Evolutionary conservation across 2,329 filamentous ascomycete species (phyloP).

Genomic region (Lasiodiplodia theobromae): DNA sequence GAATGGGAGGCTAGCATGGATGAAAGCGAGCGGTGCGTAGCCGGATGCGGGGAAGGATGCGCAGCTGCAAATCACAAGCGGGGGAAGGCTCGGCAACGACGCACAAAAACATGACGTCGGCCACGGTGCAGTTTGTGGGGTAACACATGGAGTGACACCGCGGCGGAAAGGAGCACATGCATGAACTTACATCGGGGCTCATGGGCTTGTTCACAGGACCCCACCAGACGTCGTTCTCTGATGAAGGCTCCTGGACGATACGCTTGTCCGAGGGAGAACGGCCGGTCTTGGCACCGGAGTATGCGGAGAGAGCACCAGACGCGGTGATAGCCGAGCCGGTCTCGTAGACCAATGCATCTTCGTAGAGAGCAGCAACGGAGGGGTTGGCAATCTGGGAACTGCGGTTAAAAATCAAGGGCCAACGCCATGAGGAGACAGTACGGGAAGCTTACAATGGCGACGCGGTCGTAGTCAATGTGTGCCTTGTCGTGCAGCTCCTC

Average conservation of each 20-base stretch:
- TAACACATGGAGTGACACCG: slow-evolving; percentile 25
- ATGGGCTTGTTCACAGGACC: slow-evolving; percentile 99
- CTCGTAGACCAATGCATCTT: slow-evolving; percentile 98
- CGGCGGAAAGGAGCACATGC: slow-evolving; percentile 23
- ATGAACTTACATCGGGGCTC: slow-evolving; percentile 83
- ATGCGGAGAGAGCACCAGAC: slow-evolving; percentile 91
- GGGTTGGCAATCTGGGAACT: slow-evolving; percentile 77
- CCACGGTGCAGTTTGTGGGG: slow-evolving; percentile 24
- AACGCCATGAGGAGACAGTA: neutral
- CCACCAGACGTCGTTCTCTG: slow-evolving; percentile 97
- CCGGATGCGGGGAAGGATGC: slow-evolving; percentile 42
- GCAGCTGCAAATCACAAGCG: slow-evolving; percentile 29
- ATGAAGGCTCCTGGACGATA: slow-evolving; percentile 89
- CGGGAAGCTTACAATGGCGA: slow-evolving; percentile 80
- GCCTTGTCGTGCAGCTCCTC: slow-evolving; percentile 97
- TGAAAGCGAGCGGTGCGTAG: slow-evolving; percentile 16
- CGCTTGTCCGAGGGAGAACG: slow-evolving; percentile 97
- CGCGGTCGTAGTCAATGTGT: slow-evolving; percentile 98
- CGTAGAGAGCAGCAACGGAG: slow-evolving; percentile 93
- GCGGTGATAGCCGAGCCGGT: slow-evolving; percentile 97
- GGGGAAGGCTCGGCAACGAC: slow-evolving; percentile 13
- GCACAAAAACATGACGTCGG: slow-evolving; percentile 41
- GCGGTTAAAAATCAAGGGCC: neutral
- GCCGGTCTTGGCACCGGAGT: slow-evolving; percentile 97
- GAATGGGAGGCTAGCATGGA: slow-evolving; percentile 17